Conservation (phyloP, 371 early-diverging fungal species). For the Globomyces sp. region DNA sequence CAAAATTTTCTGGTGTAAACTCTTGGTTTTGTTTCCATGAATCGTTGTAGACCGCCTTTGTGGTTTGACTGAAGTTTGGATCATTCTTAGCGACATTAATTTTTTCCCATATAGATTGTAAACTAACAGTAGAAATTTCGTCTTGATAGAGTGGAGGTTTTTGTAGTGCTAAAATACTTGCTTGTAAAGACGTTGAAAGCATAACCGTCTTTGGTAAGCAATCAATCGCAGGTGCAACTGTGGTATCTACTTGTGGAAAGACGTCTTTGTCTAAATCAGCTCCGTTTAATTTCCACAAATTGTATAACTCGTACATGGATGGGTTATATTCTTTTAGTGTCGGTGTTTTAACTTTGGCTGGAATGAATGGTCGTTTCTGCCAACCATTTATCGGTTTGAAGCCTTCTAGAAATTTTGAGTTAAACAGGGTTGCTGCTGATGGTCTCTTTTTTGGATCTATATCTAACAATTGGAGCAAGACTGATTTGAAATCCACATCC, state of each 20-base stretch:
- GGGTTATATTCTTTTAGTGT: not conserved
- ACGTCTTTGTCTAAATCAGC: conserved; percentile 9
- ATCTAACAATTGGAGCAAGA: too few species aligned
- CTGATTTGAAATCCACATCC: too few species aligned
- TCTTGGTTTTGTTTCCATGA: conserved; percentile 9
- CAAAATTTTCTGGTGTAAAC: not conserved
- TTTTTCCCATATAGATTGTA: conserved; percentile 1
- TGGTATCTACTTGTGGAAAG: not conserved
- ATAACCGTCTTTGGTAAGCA: not conserved
- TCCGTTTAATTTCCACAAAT: conserved; percentile 12
- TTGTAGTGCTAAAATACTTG: not conserved
- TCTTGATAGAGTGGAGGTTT: not conserved
- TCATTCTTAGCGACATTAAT: too few species aligned
- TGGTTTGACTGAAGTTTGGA: not conserved
- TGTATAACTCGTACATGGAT: not conserved
- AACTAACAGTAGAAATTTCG: not conserved
- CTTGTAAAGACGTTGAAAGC: not conserved
- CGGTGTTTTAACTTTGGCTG: not conserved
- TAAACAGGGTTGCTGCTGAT: not conserved
- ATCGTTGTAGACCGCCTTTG: not conserved
- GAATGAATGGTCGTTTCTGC: conserved; percentile 11
- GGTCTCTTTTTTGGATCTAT: too few species aligned
- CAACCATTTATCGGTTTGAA: conserved; percentile 9
- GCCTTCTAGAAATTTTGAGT: not conserved
- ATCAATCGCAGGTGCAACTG: not conserved